Percentiles rank a stretch among this genome's conserved stretches.
Conservation (phyloP, 2,329 filamentous ascomycete species). For the Claviceps monticola region DNA sequence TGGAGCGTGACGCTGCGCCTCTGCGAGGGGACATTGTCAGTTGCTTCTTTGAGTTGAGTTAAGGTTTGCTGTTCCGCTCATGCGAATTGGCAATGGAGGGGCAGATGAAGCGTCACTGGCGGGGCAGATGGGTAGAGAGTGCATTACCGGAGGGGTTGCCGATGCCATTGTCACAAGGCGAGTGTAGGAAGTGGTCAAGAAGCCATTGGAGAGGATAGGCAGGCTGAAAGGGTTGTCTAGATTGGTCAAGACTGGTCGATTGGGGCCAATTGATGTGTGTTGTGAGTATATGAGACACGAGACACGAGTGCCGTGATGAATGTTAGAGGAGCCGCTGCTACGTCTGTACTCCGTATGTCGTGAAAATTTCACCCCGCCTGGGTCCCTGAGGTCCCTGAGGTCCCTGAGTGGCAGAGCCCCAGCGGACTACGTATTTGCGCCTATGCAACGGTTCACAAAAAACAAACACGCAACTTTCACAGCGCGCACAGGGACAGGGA, state of each 20-base stretch:
- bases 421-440: no score
- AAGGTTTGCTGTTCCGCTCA: not conserved
- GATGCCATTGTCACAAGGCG: not conserved
- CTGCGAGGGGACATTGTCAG: not conserved
- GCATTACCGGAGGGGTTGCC: not conserved
- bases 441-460: no score
- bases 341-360: no score
- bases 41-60: not conserved
- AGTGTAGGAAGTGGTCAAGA: not conserved
- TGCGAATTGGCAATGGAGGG: not conserved
- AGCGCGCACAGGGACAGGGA: no score
- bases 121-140: not conserved
- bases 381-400: no score
- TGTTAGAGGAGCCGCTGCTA: no score
- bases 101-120: not conserved
- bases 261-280: not conserved
- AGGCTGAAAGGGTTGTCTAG: not conserved
- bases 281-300: not conserved
- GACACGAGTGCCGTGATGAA: no score
- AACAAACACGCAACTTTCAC: no score
- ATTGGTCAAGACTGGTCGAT: not conserved
- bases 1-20: slow-evolving; percentile 8
- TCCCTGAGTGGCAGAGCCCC: no score
- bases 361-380: no score
- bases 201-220: not conserved